Conservation (phyloP, 2,329 filamentous ascomycete species). For the Clarireedia homoeocarpa region DNA sequence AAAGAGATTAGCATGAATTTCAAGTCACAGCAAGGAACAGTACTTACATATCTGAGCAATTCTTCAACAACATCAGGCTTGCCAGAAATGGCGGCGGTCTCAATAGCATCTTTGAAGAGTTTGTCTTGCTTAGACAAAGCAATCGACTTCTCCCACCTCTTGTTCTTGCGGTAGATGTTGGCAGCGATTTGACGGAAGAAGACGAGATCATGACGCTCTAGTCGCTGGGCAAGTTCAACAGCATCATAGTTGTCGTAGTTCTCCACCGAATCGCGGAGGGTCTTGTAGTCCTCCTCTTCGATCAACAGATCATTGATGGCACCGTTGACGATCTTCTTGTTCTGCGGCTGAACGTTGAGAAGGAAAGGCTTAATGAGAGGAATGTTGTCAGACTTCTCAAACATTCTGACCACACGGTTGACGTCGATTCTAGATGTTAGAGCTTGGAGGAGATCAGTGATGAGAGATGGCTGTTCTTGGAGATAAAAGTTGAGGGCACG, state of each 20-base stretch:
- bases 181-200: constrained; percentile 99
- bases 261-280: constrained; percentile 90
- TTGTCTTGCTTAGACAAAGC: constrained; percentile 97
- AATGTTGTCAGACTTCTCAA: constrained; percentile 96
- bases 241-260: constrained; percentile 99
- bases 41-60: constrained; percentile 88
- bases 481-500: constrained; percentile 94
- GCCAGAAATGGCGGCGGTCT: constrained; percentile 86
- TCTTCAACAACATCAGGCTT: constrained; percentile 94
- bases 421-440: constrained; percentile 93
- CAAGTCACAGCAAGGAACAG: constrained; percentile 5
- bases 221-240: constrained; percentile 79
- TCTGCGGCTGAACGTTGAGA: constrained; percentile 90
- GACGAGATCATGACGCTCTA: constrained; percentile 96
- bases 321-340: constrained; percentile 97
- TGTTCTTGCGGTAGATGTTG: constrained; percentile 99
- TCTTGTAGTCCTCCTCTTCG: constrained; percentile 99
- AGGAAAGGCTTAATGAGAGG: constrained; percentile 98
- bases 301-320: constrained; percentile 97
- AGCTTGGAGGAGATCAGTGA: constrained; percentile 91
- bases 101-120: constrained; percentile 98
- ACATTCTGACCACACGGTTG: constrained; percentile 98
- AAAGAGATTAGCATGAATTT: constrained; percentile 29
- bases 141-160: constrained; percentile 99
- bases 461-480: constrained; percentile 87